Conservation (phyloP, 2,329 filamentous ascomycete genomes). For the Fusarium continuum region DNA sequence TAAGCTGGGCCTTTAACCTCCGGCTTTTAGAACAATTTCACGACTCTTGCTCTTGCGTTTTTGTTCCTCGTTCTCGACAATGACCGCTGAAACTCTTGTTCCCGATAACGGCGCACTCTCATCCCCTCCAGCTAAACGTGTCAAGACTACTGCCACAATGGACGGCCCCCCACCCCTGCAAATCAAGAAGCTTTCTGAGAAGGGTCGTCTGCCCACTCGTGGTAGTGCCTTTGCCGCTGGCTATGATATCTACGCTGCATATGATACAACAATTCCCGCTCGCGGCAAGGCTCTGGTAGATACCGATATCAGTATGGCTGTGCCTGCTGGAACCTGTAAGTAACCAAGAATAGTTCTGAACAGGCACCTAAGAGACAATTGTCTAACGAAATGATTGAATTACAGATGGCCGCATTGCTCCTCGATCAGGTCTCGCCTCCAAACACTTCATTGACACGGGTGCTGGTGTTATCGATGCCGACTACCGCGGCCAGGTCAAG, state of each 20-base stretch:
- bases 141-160: constrained; percentile 67
- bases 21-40: neutral
- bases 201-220: constrained; percentile 84
- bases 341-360: constrained; percentile 7
- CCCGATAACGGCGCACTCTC: constrained; percentile 61
- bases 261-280: constrained; percentile 78
- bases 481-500: constrained; percentile 94
- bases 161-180: constrained; percentile 70
- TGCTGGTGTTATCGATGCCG: constrained; percentile 96
- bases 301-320: constrained; percentile 90
- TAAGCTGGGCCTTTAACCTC: constrained; percentile 41
- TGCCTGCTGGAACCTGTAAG: constrained; percentile 89
- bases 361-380: neutral
- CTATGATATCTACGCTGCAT: constrained; percentile 89
- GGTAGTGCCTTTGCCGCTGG: constrained; percentile 91
- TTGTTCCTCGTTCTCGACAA: constrained; percentile 8
- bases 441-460: constrained; percentile 98
- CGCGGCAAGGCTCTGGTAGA: constrained; percentile 87
- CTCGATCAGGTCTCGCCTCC: constrained; percentile 86
- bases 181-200: constrained; percentile 86
- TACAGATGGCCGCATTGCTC: constrained; percentile 86
- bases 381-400: neutral
- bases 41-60: constrained; percentile 38
- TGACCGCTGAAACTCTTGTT: constrained; percentile 42
- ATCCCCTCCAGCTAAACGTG: constrained; percentile 82